Percentiles rank a stretch among this genome's conserved stretches.
Conservation (phyloP, 75 land plant genomes). For the Selaginella moellendorffii region DNA sequence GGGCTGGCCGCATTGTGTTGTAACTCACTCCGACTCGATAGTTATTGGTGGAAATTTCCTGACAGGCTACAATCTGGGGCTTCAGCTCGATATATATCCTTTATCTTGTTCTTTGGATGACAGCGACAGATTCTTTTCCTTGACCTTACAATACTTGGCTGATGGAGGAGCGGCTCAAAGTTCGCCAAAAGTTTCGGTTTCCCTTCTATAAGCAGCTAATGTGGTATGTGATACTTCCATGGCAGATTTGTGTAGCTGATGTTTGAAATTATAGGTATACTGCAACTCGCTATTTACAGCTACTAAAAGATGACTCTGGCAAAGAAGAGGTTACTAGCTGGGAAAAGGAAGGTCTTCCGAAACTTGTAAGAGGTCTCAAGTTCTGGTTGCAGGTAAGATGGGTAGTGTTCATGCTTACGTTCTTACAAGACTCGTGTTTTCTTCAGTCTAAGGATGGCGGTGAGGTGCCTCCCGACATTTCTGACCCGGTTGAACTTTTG, state of each 20-base stretch:
- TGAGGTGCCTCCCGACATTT: constrained; percentile 6
- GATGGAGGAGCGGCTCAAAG: constrained; percentile 31
- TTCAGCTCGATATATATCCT: constrained; percentile 30
- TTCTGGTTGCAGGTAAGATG: constrained; percentile 7
- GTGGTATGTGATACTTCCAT: constrained; percentile 16
- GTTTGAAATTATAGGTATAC: constrained; percentile 19
- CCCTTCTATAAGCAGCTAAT: constrained; percentile 29
- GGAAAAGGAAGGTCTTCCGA: constrained; percentile 13
- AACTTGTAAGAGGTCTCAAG: constrained; percentile 3
- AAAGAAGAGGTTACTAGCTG: not conserved
- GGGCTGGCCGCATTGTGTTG: constrained; percentile 30
- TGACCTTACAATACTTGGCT: constrained; percentile 19
- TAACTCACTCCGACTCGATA: constrained; percentile 21
- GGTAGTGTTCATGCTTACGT: not conserved
- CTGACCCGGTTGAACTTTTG: constrained; percentile 7
- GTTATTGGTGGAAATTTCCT: constrained; percentile 28
- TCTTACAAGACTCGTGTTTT: not conserved
- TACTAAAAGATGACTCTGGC: not conserved
- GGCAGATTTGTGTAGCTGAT: not conserved
- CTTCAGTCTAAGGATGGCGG: not conserved
- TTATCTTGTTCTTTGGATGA: not conserved
- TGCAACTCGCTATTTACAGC: constrained; percentile 21
- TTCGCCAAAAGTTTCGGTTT: constrained; percentile 24
- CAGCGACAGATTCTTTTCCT: no score
- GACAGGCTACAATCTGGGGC: constrained; percentile 25